Evolutionary conservation across 2,329 filamentous ascomycete species (phyloP).

Genomic region (Uncinocarpus reesii): DNA sequence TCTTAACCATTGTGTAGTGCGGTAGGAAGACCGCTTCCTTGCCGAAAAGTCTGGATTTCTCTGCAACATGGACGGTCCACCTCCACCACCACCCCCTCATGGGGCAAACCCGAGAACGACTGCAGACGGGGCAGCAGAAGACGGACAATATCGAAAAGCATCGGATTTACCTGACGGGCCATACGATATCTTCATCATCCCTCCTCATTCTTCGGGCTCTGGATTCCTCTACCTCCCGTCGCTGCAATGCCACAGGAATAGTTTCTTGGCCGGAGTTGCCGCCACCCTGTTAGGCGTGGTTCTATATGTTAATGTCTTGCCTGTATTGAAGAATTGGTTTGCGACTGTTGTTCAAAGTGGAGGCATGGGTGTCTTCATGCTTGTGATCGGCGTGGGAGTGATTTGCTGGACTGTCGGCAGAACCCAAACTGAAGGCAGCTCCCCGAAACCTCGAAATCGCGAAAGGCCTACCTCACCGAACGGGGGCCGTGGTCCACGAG

Average conservation of each 20-base stretch:
- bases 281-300: slow-evolving; percentile 63
- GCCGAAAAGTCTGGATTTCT: not conserved
- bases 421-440: slow-evolving; percentile 44
- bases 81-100: slow-evolving; percentile 72
- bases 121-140: slow-evolving; percentile 18
- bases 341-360: slow-evolving; percentile 59
- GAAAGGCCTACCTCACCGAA: slow-evolving; percentile 18
- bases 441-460: slow-evolving; percentile 16
- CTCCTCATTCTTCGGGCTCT: slow-evolving; percentile 75
- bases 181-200: slow-evolving; percentile 96
- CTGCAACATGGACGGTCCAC: slow-evolving; percentile 30
- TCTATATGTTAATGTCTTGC: slow-evolving; percentile 62
- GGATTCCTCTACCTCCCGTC: slow-evolving; percentile 95
- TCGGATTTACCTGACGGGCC: slow-evolving; percentile 70
- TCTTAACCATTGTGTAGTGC: slow-evolving; percentile 3
- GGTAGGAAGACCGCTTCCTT: not conserved
- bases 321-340: slow-evolving; percentile 65
- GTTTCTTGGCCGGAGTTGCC: slow-evolving; percentile 78
- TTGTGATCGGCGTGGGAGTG: slow-evolving; percentile 63
- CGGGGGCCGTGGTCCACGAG: slow-evolving; percentile 25
- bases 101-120: slow-evolving; percentile 63
- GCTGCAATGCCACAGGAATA: slow-evolving; percentile 72
- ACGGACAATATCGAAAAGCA: slow-evolving; percentile 29
- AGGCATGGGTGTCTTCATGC: slow-evolving; percentile 59
- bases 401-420: slow-evolving; percentile 68